Base-by-base conservation (phyloP, 305 asterid genomes). In the Rubia occidens region DNA sequence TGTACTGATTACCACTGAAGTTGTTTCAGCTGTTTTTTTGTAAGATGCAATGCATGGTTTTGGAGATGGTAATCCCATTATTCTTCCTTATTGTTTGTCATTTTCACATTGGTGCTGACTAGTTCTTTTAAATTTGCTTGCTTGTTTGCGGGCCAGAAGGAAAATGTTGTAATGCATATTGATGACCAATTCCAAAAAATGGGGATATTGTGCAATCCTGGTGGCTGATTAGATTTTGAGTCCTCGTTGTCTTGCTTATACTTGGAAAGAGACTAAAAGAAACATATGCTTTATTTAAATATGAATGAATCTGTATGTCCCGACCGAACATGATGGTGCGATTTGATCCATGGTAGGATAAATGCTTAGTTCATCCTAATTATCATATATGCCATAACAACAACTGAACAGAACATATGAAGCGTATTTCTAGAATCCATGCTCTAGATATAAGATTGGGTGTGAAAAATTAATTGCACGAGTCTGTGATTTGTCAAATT, bases 1-100 rank as follows among this genome's bases (percentile, higher is more conserved):
- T 58, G 40, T 47, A 40, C 71, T 49, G 60, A 45, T 39, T 18
- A 6, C 66, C 32, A 64, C 11, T 68, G 73, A 62, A 64, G 49
- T 42, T 39, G n/a, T 17, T 66, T 10, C 13, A 15, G 70, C 70
- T 55, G 26, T 47, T 18, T 42, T 9, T 43, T n/a, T 5, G 56
- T 43, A 4, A 18, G 54, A 11, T 37, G 32, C 24, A 21, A 66
- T 66, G 60, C 70, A 66, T 47, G 59, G 60, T 21, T 15, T 24
- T 39, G 13, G 45, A 47, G 59, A 47, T 47, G 37, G 18, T 7
- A 43, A 9, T 45, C 54, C 17, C 60, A 66, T 66, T 6, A 21
- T 45, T 45, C 54, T 66, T 39, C 60, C 24, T 15, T 47, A 0
- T 44, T 43, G 6, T 42, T 40, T 43, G 7, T 20, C 54, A 20